A percentile compares a stretch with the other conserved stretches of the same genome.
Conservation (phyloP, 202 grass and related monocot genomes). For the Zoysia matrella region DNA sequence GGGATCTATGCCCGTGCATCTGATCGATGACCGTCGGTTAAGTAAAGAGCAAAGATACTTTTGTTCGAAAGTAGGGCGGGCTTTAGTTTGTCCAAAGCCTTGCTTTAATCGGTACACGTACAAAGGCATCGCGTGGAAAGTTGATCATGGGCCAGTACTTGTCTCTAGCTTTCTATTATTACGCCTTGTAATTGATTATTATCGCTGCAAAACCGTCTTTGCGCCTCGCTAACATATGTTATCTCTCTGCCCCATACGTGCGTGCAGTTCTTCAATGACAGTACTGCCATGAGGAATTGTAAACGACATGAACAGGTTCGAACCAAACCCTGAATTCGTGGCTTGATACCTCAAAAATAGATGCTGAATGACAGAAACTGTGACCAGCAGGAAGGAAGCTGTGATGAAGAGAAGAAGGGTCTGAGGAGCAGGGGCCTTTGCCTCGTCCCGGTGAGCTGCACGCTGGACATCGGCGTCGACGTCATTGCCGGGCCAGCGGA, state of each 20-base stretch:
- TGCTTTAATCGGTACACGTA: constrained; percentile 42
- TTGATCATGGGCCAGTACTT: constrained; percentile 65
- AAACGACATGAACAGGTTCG: constrained; percentile 39
- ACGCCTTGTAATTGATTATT: constrained; percentile 36
- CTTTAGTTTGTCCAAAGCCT: constrained; percentile 56
- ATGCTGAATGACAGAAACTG: not conserved
- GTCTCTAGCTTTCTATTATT: constrained; percentile 59
- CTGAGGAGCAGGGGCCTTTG: constrained; percentile 85
- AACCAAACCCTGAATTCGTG: not conserved
- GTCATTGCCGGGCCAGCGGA: constrained; percentile 57
- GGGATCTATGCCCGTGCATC: constrained; percentile 55
- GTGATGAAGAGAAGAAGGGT: constrained; percentile 57
- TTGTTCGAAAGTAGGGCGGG: constrained; percentile 39
- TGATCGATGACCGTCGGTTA: constrained; percentile 27
- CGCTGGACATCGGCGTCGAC: constrained; percentile 60
- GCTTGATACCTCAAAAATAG: constrained; percentile 24
- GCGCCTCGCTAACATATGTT: constrained; percentile 36
- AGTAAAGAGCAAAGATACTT: constrained; percentile 52
- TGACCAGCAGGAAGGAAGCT: constrained; percentile 38
- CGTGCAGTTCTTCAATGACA: constrained; percentile 51
- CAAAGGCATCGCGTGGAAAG: constrained; percentile 58
- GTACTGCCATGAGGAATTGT: constrained; percentile 43
- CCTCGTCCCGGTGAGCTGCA: constrained; percentile 83
- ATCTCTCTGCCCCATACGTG: constrained; percentile 28
- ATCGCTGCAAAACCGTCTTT: constrained; percentile 50